Evolutionary conservation across 352 stramenopile genomes (phyloP).

Genomic region (Pythium utonaiense): DNA sequence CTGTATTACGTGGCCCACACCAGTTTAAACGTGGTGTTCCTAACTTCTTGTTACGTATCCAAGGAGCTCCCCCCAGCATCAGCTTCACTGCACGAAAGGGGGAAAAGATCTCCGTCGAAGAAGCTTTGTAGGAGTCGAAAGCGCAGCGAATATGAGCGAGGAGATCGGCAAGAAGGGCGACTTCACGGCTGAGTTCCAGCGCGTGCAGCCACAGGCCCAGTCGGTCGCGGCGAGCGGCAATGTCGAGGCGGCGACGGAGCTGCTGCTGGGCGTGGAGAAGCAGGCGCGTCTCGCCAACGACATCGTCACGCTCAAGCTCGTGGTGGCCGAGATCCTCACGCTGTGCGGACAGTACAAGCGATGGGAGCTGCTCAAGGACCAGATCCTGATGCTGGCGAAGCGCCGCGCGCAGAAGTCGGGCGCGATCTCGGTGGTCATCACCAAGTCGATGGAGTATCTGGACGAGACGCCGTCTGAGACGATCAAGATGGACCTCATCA

Average conservation of each 20-base stretch:
- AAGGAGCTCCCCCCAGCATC: background rate
- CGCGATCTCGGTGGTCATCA: conserved; percentile 81
- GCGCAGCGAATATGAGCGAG: conserved; percentile 44
- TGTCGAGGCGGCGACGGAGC: conserved; percentile 76
- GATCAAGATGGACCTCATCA: conserved; percentile 91
- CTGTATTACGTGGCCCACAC: conserved; percentile 8
- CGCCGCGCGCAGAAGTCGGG: conserved; percentile 86
- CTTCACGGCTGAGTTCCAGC: conserved; percentile 56
- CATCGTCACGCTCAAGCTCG: conserved; percentile 80
- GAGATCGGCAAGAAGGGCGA: conserved; percentile 84
- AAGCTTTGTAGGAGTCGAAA: background rate
- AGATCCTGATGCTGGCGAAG: conserved; percentile 86
- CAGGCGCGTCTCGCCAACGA: conserved; percentile 77
- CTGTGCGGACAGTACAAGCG: conserved; percentile 84
- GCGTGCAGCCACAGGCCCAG: conserved; percentile 63
- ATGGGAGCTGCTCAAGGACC: conserved; percentile 88
- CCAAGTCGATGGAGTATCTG: conserved; percentile 82
- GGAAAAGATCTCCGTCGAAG: conserved; percentile 19
- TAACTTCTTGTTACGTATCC: background rate
- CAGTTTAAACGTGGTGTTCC: background rate
- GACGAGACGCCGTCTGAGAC: conserved; percentile 74
- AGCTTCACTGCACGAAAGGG: background rate
- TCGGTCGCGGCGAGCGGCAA: conserved; percentile 63
- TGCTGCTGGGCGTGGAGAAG: conserved; percentile 86
- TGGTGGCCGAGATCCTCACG: conserved; percentile 67